Evolutionary conservation across 2,329 filamentous ascomycete species (phyloP).

Genomic region (Clathrospora elynae): DNA sequence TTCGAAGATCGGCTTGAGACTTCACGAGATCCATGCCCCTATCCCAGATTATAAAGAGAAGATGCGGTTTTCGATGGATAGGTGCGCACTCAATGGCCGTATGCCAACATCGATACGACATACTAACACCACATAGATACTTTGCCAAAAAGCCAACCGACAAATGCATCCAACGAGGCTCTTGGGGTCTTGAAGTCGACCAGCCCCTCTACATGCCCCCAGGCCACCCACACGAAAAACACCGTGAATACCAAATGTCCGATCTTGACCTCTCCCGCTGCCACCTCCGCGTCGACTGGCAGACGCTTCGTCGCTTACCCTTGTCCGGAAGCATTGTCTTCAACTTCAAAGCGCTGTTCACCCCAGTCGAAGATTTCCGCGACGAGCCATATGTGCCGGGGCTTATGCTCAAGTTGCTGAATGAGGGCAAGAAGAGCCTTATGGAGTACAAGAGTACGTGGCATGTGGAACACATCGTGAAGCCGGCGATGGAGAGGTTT

Average conservation of each 20-base stretch:
- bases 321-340: constrained; percentile 77
- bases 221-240: constrained; percentile 66
- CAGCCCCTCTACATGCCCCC: constrained; percentile 76
- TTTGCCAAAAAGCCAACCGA: constrained; percentile 78
- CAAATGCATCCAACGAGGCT: constrained; percentile 79
- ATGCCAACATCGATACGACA: no score
- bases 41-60: constrained; percentile 87
- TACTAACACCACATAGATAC: constrained; percentile 58
- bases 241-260: constrained; percentile 63
- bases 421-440: constrained; percentile 69
- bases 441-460: constrained; percentile 84
- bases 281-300: constrained; percentile 82
- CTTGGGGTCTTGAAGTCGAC: constrained; percentile 81
- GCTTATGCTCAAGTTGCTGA: constrained; percentile 70
- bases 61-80: constrained; percentile 86
- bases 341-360: constrained; percentile 89
- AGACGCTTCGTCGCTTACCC: constrained; percentile 79
- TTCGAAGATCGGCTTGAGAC: constrained; percentile 71
- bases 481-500: constrained; percentile 68
- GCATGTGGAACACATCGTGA: constrained; percentile 75
- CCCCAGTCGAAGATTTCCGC: constrained; percentile 69
- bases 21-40: constrained; percentile 72
- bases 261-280: constrained; percentile 64
- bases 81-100: no score
- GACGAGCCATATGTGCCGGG: constrained; percentile 75